Percentiles rank a stretch among this genome's conserved stretches.
Evolutionary conservation across 306 rosid species (phyloP).

Genomic region (Vachellia pachyceras): DNA sequence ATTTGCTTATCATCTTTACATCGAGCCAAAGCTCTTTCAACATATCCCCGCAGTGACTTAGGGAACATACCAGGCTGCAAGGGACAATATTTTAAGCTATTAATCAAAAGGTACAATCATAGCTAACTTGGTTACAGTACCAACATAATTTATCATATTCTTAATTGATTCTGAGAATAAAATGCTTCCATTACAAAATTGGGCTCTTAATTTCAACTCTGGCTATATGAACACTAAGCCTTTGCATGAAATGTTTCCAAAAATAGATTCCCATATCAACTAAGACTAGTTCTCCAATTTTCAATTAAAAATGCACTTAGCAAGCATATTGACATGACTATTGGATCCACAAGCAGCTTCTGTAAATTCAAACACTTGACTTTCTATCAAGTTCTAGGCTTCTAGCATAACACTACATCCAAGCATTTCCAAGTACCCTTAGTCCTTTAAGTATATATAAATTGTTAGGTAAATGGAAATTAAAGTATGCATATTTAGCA

Average conservation of each 20-base stretch:
- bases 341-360: conserved; percentile 14
- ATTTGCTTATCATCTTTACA: conserved; percentile 86
- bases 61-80: conserved; percentile 93
- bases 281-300: conserved; percentile 3
- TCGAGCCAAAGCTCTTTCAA: conserved; percentile 94
- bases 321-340: conserved; percentile 18
- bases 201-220: not conserved
- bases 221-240: not conserved
- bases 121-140: conserved; percentile 12
- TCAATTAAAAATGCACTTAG: not conserved
- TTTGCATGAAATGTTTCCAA: conserved; percentile 15
- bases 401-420: conserved; percentile 13
- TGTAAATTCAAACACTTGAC: conserved; percentile 6
- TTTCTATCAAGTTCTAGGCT: conserved; percentile 12
- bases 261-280: conserved; percentile 12
- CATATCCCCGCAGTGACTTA: conserved; percentile 88
- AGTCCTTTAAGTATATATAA: conserved; percentile 13
- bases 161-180: conserved; percentile 2
- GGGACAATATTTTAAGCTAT: conserved; percentile 37
- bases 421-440: conserved; percentile 6
- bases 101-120: conserved; percentile 20
- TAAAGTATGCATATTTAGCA: conserved; percentile 2
- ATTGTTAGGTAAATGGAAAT: conserved; percentile 4
- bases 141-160: conserved; percentile 26
- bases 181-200: conserved; percentile 21